Percentiles rank a stretch among this genome's conserved stretches.
These are phyloP conservation scores for Phytophthora tentaculata DNA, from an alignment of 352 stramenopile species.

Conservation along the genomic window DNA sequence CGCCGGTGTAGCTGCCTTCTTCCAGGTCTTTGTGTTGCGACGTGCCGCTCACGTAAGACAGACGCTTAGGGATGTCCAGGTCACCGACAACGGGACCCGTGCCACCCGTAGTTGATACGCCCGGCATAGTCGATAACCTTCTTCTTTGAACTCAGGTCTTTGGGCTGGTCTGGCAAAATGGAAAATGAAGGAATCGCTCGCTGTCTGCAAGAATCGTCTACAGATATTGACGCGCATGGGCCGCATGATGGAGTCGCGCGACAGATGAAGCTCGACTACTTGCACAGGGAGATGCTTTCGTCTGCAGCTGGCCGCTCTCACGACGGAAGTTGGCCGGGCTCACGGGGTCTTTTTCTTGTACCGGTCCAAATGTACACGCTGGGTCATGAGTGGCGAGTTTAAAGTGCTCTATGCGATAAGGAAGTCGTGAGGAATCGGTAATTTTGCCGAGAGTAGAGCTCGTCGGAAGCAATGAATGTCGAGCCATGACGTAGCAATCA, in stretches of 20 bases:
- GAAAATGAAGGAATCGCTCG: constrained; percentile 18
- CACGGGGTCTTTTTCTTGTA: constrained; percentile 20
- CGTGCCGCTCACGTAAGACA: constrained; percentile 44
- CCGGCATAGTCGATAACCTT: background rate
- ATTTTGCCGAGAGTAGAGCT: background rate
- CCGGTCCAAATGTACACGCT: constrained; percentile 6
- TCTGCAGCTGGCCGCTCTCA: constrained; percentile 22
- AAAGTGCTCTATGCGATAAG: background rate
- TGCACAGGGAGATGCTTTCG: background rate
- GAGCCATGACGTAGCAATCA: too few relatives aligned
- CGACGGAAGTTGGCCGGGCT: constrained; percentile 14
- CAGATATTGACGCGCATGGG: too few relatives aligned
- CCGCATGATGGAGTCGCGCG: too few relatives aligned
- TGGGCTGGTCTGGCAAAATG: constrained; percentile 23
- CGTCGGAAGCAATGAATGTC: background rate
- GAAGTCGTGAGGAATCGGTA: constrained; percentile 7
- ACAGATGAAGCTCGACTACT: background rate
- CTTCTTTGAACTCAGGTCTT: constrained; percentile 9
- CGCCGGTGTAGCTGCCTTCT: constrained; percentile 34
- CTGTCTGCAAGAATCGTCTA: constrained; percentile 21
- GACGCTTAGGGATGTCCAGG: constrained; percentile 36
- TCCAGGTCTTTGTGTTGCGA: constrained; percentile 23
- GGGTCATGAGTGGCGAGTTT: constrained; percentile 4
- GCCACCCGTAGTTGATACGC: constrained; percentile 22
- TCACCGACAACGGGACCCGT: constrained; percentile 25